A percentile compares a stretch with the other conserved stretches of the same genome.
Conservation (phyloP, 148 eudicot species). For the Chenopodium suecicum region DNA sequence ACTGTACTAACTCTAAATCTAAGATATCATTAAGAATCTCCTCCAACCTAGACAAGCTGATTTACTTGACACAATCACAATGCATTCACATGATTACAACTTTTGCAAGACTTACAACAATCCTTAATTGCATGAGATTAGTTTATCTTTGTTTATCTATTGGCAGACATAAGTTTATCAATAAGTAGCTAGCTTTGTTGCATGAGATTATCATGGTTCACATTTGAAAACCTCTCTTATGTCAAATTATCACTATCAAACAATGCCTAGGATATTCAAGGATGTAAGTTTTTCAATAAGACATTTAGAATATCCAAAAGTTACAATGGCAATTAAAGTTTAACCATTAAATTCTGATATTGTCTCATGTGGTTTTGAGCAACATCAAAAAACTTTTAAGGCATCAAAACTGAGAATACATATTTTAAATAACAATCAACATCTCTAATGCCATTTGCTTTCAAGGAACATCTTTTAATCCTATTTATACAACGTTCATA, state of each 20-base stretch:
- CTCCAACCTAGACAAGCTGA: background rate
- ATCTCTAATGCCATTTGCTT: background rate
- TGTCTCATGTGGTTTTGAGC: background rate
- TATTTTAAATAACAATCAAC: background rate
- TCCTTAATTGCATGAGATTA: too few species aligned
- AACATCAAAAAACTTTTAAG: background rate
- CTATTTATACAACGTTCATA: background rate
- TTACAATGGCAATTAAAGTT: background rate
- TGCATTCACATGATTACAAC: background rate
- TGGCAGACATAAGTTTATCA: too few species aligned
- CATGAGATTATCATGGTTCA: too few species aligned
- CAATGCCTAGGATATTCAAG: too few species aligned
- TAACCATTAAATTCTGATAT: background rate
- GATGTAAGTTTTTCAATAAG: too few species aligned
- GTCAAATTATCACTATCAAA: too few species aligned
- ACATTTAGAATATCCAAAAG: background rate
- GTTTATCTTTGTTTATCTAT: too few species aligned
- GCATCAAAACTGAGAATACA: too few species aligned
- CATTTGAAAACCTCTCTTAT: too few species aligned
- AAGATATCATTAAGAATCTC: background rate
- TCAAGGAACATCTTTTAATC: background rate
- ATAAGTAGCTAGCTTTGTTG: too few species aligned
- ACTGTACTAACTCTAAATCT: background rate
- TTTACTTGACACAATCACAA: background rate
- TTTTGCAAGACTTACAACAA: too few species aligned